Percentiles rank a stretch among this genome's conserved stretches.
Evolutionary conservation across 768 basidiomycete genomes (phyloP).

Genomic region (Leucosporidium yakuticum): DNA sequence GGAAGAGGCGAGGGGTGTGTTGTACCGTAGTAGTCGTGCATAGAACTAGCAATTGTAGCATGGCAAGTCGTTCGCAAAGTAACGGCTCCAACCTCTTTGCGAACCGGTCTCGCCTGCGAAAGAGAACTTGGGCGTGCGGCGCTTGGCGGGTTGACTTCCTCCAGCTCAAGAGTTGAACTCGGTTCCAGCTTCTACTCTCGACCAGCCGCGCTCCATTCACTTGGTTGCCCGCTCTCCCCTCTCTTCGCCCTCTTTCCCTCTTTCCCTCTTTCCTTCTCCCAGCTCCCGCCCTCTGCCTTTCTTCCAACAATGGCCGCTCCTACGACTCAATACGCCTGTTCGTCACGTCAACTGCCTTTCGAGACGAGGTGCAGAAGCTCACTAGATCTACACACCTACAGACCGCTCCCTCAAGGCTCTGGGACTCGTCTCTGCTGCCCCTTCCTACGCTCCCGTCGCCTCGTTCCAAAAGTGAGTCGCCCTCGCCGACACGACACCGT

Average conservation of each 20-base stretch:
- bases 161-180: no score
- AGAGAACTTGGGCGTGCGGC: no score
- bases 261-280: not conserved
- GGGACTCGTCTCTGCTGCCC: conserved; percentile 74
- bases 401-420: conserved; percentile 92
- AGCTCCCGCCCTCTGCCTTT: not conserved
- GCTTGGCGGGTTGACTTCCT: no score
- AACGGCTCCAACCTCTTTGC: no score
- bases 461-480: conserved; percentile 49
- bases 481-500: not conserved
- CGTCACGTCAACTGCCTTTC: not conserved
- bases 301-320: conserved; percentile 19
- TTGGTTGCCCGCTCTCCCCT: not conserved
- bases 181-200: no score
- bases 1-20: no score
- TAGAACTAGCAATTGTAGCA: no score
- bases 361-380: not conserved
- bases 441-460: conserved; percentile 62
- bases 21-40: no score
- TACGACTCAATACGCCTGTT: conserved; percentile 24
- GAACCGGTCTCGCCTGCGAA: no score
- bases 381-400: conserved; percentile 42
- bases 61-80: no score
- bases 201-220: no score
- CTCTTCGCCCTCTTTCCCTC: not conserved